A percentile compares a stretch with the other conserved stretches of the same genome.
phyloP scores from a whole-genome alignment of 108 stramenopile species.

The Ochromonas danica region DNA sequence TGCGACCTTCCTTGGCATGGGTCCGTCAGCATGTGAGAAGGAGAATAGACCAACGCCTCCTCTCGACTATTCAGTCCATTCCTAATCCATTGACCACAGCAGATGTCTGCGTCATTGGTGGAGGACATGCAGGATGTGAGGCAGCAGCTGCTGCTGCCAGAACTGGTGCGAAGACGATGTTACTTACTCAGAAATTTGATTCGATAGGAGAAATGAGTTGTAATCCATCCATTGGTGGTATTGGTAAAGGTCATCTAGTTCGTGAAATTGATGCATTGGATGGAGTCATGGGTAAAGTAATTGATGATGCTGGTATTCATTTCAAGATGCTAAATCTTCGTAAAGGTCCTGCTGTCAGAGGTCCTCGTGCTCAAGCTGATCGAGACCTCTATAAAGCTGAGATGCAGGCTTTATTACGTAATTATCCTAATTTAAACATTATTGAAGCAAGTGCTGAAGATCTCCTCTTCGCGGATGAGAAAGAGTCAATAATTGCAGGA shows the following conservation, averaged over 20 bases:
- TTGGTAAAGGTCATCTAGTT: slow-evolving; percentile 96
- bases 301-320: slow-evolving; percentile 88
- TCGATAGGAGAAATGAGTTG: slow-evolving; percentile 91
- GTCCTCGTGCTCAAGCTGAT: slow-evolving; percentile 85
- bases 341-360: slow-evolving; percentile 80
- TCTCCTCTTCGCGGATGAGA: slow-evolving; percentile 64
- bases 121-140: slow-evolving; percentile 96
- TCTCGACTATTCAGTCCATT: too few species aligned
- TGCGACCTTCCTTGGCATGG: too few species aligned
- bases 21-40: too few species aligned
- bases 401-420: slow-evolving; percentile 67
- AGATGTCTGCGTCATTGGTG: slow-evolving; percentile 92
- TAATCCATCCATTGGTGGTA: slow-evolving; percentile 97
- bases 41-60: too few species aligned
- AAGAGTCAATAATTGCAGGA: slow-evolving; percentile 53
- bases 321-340: slow-evolving; percentile 86
- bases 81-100: too few species aligned
- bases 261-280: slow-evolving; percentile 93
- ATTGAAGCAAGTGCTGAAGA: slow-evolving; percentile 86
- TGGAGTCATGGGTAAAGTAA: slow-evolving; percentile 86
- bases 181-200: slow-evolving; percentile 82
- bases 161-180: slow-evolving; percentile 81
- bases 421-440: slow-evolving; percentile 67
- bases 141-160: slow-evolving; percentile 89
- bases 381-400: slow-evolving; percentile 83